Evolutionary conservation across 2,329 filamentous ascomycete species (phyloP).

Genomic region (Pestalotiopsis sp.): DNA sequence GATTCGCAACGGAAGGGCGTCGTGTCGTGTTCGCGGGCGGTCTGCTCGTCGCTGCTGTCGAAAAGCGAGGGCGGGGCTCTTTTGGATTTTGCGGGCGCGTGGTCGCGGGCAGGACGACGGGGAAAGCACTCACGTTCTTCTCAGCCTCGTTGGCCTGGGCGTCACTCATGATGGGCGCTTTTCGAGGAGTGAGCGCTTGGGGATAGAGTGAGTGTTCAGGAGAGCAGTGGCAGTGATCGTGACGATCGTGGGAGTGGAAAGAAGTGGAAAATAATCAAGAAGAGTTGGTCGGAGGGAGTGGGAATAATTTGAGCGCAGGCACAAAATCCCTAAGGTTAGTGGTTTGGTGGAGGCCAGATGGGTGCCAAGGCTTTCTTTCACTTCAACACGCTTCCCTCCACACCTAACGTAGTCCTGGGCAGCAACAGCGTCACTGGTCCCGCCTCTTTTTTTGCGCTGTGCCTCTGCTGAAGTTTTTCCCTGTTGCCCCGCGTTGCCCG

Average conservation of each 20-base stretch:
- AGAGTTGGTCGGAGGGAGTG: constrained; percentile 1
- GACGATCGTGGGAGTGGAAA: not conserved
- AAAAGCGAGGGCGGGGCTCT: constrained; percentile 2
- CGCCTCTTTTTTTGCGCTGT: not conserved
- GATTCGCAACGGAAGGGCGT: not conserved
- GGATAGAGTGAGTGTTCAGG: not conserved
- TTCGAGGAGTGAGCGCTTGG: constrained; percentile 1
- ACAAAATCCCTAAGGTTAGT: not conserved
- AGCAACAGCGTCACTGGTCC: constrained; percentile 1
- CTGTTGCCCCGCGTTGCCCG: not conserved
- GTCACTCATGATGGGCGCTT: constrained; percentile 76
- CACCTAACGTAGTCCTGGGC: not conserved
- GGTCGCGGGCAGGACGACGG: constrained; percentile 3
- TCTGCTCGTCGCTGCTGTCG: not conserved
- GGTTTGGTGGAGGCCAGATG: not conserved
- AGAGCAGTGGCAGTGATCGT: not conserved
- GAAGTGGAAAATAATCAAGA: not conserved
- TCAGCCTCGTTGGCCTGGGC: constrained; percentile 89
- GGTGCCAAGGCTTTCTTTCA: not conserved
- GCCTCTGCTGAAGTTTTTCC: not conserved
- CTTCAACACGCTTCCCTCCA: not conserved
- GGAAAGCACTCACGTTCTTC: constrained; percentile 73
- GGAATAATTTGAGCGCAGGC: not conserved
- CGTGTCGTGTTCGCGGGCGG: not conserved
- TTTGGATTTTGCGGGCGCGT: constrained; percentile 12